These are phyloP conservation scores for Phytopythium vexans DNA, from an alignment of 352 stramenopile species.

Conservation along the genomic window DNA sequence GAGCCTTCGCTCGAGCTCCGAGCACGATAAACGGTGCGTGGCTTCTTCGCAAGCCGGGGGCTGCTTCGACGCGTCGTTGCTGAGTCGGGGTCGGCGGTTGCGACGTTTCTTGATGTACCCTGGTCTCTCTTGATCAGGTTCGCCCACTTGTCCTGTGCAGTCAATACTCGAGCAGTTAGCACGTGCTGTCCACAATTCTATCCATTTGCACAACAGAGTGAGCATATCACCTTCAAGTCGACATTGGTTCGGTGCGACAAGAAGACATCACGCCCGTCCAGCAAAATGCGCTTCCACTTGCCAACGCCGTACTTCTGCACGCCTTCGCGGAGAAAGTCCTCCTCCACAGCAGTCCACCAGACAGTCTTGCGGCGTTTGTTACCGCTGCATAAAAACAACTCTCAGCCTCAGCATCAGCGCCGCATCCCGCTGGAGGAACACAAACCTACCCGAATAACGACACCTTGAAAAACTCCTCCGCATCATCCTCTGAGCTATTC, in stretches of 20 bases:
- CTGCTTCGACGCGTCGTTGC: too few relatives aligned
- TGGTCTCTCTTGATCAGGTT: slow-evolving; percentile 17
- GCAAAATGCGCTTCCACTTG: slow-evolving; percentile 48
- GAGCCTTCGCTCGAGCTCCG: too few relatives aligned
- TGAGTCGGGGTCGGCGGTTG: too few relatives aligned
- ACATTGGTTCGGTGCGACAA: slow-evolving; percentile 46
- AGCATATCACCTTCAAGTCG: slow-evolving; percentile 54
- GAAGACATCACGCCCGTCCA: slow-evolving; percentile 35
- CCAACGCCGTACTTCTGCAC: slow-evolving; percentile 38
- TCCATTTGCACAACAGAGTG: too few relatives aligned
- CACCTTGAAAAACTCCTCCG: not conserved
- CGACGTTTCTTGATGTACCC: too few relatives aligned
- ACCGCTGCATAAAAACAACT: not conserved
- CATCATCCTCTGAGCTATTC: too few relatives aligned
- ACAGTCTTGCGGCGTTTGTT: slow-evolving; percentile 22
- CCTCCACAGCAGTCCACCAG: slow-evolving; percentile 46
- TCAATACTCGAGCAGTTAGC: too few relatives aligned
- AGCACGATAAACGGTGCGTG: too few relatives aligned
- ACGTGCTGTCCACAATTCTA: too few relatives aligned
- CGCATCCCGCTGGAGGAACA: not conserved
- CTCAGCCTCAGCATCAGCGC: not conserved
- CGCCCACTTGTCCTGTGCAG: slow-evolving; percentile 43
- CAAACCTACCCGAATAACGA: not conserved
- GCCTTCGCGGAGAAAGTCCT: slow-evolving; percentile 30
- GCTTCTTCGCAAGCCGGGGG: too few relatives aligned